Base-by-base conservation (phyloP, 2,329 filamentous ascomycete genomes). In the Sarocladium strictum region DNA sequence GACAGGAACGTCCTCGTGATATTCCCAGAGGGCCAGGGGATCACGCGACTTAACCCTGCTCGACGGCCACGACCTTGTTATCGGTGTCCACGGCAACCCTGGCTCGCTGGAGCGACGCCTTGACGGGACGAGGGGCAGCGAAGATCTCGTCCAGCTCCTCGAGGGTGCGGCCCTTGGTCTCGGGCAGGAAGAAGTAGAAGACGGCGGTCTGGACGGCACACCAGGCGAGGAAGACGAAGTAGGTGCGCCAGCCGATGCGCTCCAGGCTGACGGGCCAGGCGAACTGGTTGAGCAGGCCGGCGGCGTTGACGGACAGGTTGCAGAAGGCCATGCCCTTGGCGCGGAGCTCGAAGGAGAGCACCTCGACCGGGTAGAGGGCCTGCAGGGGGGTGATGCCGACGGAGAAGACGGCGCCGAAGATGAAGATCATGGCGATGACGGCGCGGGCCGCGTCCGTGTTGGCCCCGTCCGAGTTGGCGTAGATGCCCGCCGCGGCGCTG, bases 391-490 rank as follows among this genome's bases (percentile, higher is more conserved):
- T 69, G 53, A 67, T 65, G 41, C 64, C 65, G 52, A 81, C 65
- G 1, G 75, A 77, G 65, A 75, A 83, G 26, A 77, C 69, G 56
- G 76, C 74, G 1, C 76, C 76, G 57, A 80, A 80, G 37, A 82
- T 66, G 65, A 80, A 82, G 53, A 81, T 76, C 60, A 80, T 75
- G 21, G 75, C 76, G 14, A 81, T 64, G 6, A 73, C 70, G 0
- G 76, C 77, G 40, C 74, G 72, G 21, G 73, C 72, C 1, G 73
- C 72, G 5, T 67, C 58, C 9, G 63, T 37, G 63, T 73, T 75
- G 23, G 76, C 92, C n/a, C 74, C 93, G 63, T 80, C 87, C 0
- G 89, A 94, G 66, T 76, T 90, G 6, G 71, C 90, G 12, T 90
- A 86, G 0, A 83, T 90, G 24, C 78, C 87, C 59, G 80, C 85